Evolutionary conservation across 306 rosid species (phyloP), one percentile per base, ranked within the genome.

Genomic region (Cicer chorassanicum): DNA sequence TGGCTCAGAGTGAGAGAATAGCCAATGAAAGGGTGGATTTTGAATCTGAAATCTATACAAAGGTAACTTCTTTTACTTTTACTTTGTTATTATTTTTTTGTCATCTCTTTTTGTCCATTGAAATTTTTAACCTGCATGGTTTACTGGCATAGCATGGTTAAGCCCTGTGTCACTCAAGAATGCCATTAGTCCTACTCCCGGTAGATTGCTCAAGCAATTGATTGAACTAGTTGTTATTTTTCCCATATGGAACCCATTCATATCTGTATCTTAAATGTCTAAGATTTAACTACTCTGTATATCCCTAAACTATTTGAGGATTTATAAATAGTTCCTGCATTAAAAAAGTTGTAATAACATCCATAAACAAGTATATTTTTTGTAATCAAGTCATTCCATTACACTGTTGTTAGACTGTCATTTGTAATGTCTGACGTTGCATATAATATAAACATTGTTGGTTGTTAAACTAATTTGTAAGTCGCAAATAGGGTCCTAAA

Each of bases 1-100:
- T 94, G 82, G 82, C 81, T 51, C 96, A 90, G 78, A 88, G 95
- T 78, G 96, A 94, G 81, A 90, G 77, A 75, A 68, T 91, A 21
- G 80, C 87, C 82, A 75, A 74, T 7, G 97, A 86, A 76, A 91
- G 83, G 86, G 84, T 81, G 72, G 97, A 91, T 72, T 92, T 94
- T 68, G 97, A 94, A 80, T 75, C 87, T 73, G 88, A 86, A 65
- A 76, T 88, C 59, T 94, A 87, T 77, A 77, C 78, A 29, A 90
- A 91, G 98, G 97, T 91, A 73, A 78, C 65, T 70, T 63, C 34
- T 36, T 62, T 19, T n/a, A 66, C 66, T 34, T 43, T 69, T 34
- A 11, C 82, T 48, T 41, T 67, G 39, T 29, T 6, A 24, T 53
- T 78, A 45, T 24, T 72, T 64, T 63, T 49, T 68, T 40, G 42